Base-by-base conservation (phyloP, 139 green algal genomes). In the Ettlia oleoabundans region DNA sequence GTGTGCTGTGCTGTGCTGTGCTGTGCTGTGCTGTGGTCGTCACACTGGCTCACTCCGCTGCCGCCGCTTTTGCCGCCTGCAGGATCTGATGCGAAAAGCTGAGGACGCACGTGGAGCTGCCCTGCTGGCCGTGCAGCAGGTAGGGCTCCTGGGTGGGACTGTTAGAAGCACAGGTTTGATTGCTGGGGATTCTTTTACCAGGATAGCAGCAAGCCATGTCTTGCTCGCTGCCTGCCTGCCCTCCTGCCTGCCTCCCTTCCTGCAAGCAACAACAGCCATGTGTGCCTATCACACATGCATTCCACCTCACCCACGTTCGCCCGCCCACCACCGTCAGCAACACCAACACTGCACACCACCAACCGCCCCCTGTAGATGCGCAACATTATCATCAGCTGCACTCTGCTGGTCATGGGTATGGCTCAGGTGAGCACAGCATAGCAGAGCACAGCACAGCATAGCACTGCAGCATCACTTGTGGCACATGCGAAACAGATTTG, bases 341-440 rank as follows among this genome's bases (percentile, higher is more conserved):
- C n/a, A n/a, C n/a, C n/a, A n/a, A n/a, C n/a, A n/a, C n/a, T n/a
- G n/a, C n/a, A n/a, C n/a, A n/a, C n/a, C n/a, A n/a, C n/a, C n/a
- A n/a, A n/a, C n/a, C 15, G 47, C 47, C 47, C 55, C 55, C 21
- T 68, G 24, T 52, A 80, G 73, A 80, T 80, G 73, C 35, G 73
- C 4, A 80, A 80, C 52, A 67, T 80, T 9, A 53, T 80, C 18
- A 53, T 80, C 1, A 18, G 33, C 0, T 80, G 35, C 73, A 69
- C 73, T 1, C 73, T 80, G 26, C 73, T 80, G 73, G 73, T 80
- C 21, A 80, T 80, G 73, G 73, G 73, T 28, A 80, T 80, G 55
- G 55, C 55, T 22, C 55, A 65, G 55, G 55, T n/a, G 21, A 65
- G 21, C 21, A 9, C 47, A 58, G 13, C 10, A 10, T 10, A 10